These are phyloP conservation scores for Cladosporium velox DNA, from an alignment of 2,329 filamentous ascomycete genomes.

Conservation along the genomic window DNA sequence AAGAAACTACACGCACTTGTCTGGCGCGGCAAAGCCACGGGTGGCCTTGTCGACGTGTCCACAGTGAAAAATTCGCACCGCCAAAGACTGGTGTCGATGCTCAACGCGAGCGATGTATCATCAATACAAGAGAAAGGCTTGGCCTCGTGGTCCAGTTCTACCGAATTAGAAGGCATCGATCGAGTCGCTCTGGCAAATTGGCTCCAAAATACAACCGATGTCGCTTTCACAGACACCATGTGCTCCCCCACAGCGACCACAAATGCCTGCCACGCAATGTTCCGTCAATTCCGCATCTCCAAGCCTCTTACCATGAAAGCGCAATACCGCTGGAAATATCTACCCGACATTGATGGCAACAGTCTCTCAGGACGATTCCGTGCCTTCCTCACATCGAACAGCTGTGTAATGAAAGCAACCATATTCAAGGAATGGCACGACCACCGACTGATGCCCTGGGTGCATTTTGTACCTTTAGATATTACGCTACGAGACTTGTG, in stretches of 20 bases:
- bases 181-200: background rate
- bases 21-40: constrained; percentile 50
- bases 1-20: constrained; percentile 41
- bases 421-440: constrained; percentile 44
- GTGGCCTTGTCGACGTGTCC: constrained; percentile 44
- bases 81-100: constrained; percentile 71
- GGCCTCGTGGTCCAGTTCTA: background rate
- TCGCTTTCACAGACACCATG: constrained; percentile 5
- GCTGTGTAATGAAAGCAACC: constrained; percentile 39
- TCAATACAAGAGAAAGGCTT: background rate
- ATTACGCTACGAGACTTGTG: constrained; percentile 34
- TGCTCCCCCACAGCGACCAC: background rate
- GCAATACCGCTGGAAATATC: constrained; percentile 61
- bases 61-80: constrained; percentile 72
- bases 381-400: constrained; percentile 30
- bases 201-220: background rate
- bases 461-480: constrained; percentile 40
- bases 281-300: constrained; percentile 35
- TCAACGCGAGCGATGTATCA: constrained; percentile 58
- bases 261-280: background rate
- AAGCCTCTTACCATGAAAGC: constrained; percentile 39
- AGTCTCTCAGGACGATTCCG: constrained; percentile 42
- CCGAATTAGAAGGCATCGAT: background rate
- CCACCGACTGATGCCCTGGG: constrained; percentile 39
- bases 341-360: constrained; percentile 75